Conservation (phyloP, 176 grass and related monocot species). For the Paspalum vaginatum region DNA sequence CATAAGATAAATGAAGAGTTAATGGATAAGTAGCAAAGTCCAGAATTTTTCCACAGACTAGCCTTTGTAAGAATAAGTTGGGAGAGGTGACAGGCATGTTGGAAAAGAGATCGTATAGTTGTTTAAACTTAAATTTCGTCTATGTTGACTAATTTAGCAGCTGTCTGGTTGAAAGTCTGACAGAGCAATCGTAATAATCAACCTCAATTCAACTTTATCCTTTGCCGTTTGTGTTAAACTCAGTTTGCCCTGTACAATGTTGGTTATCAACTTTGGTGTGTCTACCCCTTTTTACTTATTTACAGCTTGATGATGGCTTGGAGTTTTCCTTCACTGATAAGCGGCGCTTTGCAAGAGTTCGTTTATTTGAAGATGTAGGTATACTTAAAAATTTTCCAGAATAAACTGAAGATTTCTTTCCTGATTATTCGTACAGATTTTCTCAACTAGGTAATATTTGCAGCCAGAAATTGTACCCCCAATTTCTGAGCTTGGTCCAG, state of each 20-base stretch:
- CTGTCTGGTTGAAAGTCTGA: neutral
- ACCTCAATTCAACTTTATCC: neutral
- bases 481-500: constrained; percentile 89
- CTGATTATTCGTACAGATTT: constrained; percentile 8
- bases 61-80: neutral
- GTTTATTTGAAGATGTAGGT: constrained; percentile 80
- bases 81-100: neutral
- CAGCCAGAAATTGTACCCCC: constrained; percentile 87
- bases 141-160: neutral
- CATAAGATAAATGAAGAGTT: neutral
- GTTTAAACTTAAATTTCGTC: neutral
- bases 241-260: neutral
- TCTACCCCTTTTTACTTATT: constrained; percentile 6
- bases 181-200: neutral
- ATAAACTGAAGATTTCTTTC: neutral
- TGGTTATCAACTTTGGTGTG: constrained; percentile 2
- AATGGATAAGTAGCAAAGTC: neutral
- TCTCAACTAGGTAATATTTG: constrained; percentile 29
- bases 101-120: neutral
- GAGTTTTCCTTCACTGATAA: constrained; percentile 99
- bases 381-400: constrained; percentile 10
- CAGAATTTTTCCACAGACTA: neutral
- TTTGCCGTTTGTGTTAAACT: neutral
- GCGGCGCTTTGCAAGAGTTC: constrained; percentile 86
- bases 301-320: constrained; percentile 91